Percentiles rank a stretch among this genome's conserved stretches.
These are phyloP conservation scores for Ceratocystis alfenasii DNA, from an alignment of 2,329 filamentous ascomycete species.

Conservation along the genomic window DNA sequence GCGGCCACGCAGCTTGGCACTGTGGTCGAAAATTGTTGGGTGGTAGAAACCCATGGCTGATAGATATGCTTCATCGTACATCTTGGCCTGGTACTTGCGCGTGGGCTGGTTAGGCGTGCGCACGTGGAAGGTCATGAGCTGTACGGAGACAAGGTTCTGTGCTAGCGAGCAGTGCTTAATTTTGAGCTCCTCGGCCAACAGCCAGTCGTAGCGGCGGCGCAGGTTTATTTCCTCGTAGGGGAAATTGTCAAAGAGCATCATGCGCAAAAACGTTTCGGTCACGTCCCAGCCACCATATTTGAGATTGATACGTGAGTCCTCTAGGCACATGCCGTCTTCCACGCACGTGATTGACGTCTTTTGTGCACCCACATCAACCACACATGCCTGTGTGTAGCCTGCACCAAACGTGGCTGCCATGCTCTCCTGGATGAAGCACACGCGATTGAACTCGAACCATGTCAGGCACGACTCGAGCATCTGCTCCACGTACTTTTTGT, in stretches of 20 bases:
- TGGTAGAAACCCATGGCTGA: conserved; percentile 91
- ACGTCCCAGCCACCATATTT: conserved; percentile 90
- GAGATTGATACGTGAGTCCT: conserved; percentile 88
- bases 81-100: conserved; percentile 88
- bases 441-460: conserved; percentile 77
- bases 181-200: conserved; percentile 91
- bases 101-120: conserved; percentile 80
- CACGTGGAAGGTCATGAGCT: conserved; percentile 80
- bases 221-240: conserved; percentile 93
- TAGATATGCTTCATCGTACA: conserved; percentile 91
- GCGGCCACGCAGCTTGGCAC: conserved; percentile 63
- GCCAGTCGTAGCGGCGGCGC: conserved; percentile 75
- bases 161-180: conserved; percentile 85
- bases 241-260: conserved; percentile 95
- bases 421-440: conserved; percentile 94
- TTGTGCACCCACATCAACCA: conserved; percentile 91
- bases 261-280: conserved; percentile 88
- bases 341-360: conserved; percentile 97
- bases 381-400: conserved; percentile 84
- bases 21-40: conserved; percentile 74
- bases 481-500: conserved; percentile 81
- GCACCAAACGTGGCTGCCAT: conserved; percentile 90
- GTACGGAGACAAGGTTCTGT: conserved; percentile 78
- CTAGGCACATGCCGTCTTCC: conserved; percentile 87
- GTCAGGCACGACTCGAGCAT: conserved; percentile 74